phyloP scores from a whole-genome alignment of 2,329 filamentous ascomycete genomes.

The Elsinoe fawcettii region DNA sequence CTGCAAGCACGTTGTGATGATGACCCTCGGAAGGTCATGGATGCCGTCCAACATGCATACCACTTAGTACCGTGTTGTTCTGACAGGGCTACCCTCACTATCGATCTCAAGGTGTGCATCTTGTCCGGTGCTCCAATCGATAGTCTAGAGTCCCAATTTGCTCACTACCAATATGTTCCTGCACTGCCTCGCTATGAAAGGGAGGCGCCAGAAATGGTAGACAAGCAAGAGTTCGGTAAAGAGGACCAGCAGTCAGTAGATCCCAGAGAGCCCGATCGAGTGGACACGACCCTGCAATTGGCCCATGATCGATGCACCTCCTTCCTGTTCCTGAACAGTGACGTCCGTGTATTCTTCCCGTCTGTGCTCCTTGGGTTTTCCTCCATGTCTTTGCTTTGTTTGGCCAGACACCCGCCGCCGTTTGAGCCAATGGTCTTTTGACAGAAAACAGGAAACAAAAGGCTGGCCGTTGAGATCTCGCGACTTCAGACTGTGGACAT shows the following conservation, averaged over 20 bases:
- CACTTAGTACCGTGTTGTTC: not conserved
- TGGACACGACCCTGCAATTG: not conserved
- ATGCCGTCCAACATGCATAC: not conserved
- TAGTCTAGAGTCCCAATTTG: not conserved
- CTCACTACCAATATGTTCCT: not conserved
- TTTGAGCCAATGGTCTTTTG: conserved; percentile 4
- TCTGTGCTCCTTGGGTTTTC: not conserved
- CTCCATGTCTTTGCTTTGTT: conserved; percentile 3
- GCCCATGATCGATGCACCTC: not conserved
- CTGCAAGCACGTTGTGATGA: not conserved
- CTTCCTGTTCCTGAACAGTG: conserved; percentile 5
- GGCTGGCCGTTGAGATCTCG: not conserved
- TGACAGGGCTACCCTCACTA: conserved; percentile 1
- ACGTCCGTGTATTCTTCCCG: not conserved
- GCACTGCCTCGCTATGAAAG: conserved; percentile 1
- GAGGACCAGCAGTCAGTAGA: not conserved
- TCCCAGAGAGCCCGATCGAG: not conserved
- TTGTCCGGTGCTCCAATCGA: not conserved
- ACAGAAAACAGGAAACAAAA: conserved; percentile 1
- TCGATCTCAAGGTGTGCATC: not conserved
- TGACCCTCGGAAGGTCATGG: not conserved
- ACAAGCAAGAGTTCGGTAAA: not conserved
- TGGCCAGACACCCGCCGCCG: conserved; percentile 6
- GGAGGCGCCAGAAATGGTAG: not conserved
- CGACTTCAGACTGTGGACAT: not conserved